Evolutionary conservation across 495 filamentous ascomycete genomes (phyloP), one percentile per base, ranked within the genome.

Genomic region (Xylaria venustula): DNA sequence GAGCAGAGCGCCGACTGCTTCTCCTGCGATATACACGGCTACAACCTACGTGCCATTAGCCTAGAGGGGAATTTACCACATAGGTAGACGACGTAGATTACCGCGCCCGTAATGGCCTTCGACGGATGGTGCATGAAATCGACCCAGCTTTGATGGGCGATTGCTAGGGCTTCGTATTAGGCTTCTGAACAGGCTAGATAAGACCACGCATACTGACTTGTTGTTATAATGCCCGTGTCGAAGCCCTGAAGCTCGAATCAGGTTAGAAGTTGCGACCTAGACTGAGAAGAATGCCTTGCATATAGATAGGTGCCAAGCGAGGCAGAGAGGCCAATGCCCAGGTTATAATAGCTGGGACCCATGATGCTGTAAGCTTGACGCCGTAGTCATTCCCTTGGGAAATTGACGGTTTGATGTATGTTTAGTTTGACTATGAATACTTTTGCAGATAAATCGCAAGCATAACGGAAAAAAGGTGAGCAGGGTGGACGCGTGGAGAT

Each of bases 11-110:
- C 83, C 83, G 14, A 77, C 69, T 20, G 81, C 79, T 67, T 85
- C 83, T 44, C 83, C 83, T 11, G 83, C 83, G 57, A 85, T 85
- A 59, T 86, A 85, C 17, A 85, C 80, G n/a, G 83, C 75, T 15
- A 84, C 82, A 7, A 54, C 51, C 51, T 54, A 41, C 20, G 23
- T 41, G 7, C 19, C 22, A 79, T 77, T 81, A 50, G 23, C 28
- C 20, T 7, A 47, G 34, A n/a, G 14, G 65, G 1, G 0, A 22
- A 49, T 15, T 19, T 0, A 11, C 23, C 11, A 41, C 20, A 23
- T 1, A 41, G 20, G 15, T 25, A 41, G 8, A 41, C 11, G n/a
- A n/a, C n/a, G n/a, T n/a, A n/a, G n/a, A n/a, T 54, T 66, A 84
- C 82, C n/a, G 83, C 81, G 60, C 83, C 83, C n/a, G 80, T 84